Base-by-base conservation (phyloP, 106 monocot species). In the Apostasia ramifera region DNA sequence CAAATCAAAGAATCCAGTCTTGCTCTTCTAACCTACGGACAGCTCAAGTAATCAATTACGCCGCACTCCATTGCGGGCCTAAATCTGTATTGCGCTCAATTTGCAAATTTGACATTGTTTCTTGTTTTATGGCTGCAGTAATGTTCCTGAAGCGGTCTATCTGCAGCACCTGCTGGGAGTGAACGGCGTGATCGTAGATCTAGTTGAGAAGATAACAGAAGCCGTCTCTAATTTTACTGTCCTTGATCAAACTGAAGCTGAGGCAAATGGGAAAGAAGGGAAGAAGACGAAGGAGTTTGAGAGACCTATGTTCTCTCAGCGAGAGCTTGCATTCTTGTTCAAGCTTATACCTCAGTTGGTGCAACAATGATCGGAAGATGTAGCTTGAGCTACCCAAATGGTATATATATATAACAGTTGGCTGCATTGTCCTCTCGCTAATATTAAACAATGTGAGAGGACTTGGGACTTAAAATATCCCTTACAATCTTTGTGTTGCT, bases 151-250 rank as follows among this genome's bases (percentile, higher is more conserved):
- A 61, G 89, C 86, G 8, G 89, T 90, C 3, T 94, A 89, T 84
- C 84, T 89, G 86, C 90, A 90, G 64, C 89, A 87, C 15, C 50
- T 90, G 71, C 81, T 94, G 90, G 94, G 90, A 15, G 53, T 90
- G 41, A 81, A 94, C 37, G 94, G 94, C 41, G 94, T 94, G 2
- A 94, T 94, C 26, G 94, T 90, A 12, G 94, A 90, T 61, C 66
- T 90, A 8, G 94, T 87, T 8, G 56, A 85, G 69, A 84, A 87
- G 70, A 90, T 90, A 41, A 81, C 90, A 1, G 86, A 78, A 72
- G 78, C 84, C 1, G 76, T 93, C 7, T 80, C 79, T 1, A 81
- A 81, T 57, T 78, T 93, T 40, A 74, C 64, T 38, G 61, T 4
- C 14, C 59, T 61, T 0, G 47, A 44, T 50, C 50, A 50, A 50